Percentiles rank a stretch among this genome's conserved stretches.
phyloP scores from a whole-genome alignment of 495 filamentous ascomycete genomes.

The Neurospora tetraspora region DNA sequence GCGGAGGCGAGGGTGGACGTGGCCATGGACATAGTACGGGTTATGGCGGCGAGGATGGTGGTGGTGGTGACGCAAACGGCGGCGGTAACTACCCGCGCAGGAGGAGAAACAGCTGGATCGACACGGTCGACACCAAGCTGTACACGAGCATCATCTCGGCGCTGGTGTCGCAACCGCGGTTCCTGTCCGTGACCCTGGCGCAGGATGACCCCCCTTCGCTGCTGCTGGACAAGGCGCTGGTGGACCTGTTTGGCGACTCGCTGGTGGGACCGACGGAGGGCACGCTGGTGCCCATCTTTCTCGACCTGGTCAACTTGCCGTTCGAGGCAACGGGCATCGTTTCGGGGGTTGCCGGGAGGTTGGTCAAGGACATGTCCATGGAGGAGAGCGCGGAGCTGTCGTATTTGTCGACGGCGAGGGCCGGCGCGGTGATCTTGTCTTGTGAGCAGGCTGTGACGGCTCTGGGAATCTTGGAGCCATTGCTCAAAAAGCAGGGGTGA shows the following conservation, averaged over 20 bases:
- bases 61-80: conserved; percentile 15
- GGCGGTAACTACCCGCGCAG: neutral
- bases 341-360: conserved; percentile 74
- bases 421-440: conserved; percentile 81
- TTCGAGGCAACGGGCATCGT: conserved; percentile 90
- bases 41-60: neutral
- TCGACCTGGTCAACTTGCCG: conserved; percentile 73
- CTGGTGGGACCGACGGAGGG: conserved; percentile 75
- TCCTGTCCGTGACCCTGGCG: conserved; percentile 79
- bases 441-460: conserved; percentile 61
- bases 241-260: conserved; percentile 54
- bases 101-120: conserved; percentile 30
- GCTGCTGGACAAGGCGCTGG: conserved; percentile 64
- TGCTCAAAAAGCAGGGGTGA: conserved; percentile 24
- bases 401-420: conserved; percentile 80
- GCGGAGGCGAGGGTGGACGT: conserved; percentile 9
- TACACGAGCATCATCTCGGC: conserved; percentile 59
- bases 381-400: conserved; percentile 68
- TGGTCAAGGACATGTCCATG: conserved; percentile 50
- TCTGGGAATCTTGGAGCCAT: conserved; percentile 52
- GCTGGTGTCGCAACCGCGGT: conserved; percentile 63
- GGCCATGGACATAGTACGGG: conserved; percentile 1
- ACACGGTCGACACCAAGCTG: conserved; percentile 48
- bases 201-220: conserved; percentile 76
- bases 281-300: conserved; percentile 75